Evolutionary conservation across 768 basidiomycete species (phyloP), one percentile per base, ranked within the genome.

Genomic region (Lactifluus pinguis): DNA sequence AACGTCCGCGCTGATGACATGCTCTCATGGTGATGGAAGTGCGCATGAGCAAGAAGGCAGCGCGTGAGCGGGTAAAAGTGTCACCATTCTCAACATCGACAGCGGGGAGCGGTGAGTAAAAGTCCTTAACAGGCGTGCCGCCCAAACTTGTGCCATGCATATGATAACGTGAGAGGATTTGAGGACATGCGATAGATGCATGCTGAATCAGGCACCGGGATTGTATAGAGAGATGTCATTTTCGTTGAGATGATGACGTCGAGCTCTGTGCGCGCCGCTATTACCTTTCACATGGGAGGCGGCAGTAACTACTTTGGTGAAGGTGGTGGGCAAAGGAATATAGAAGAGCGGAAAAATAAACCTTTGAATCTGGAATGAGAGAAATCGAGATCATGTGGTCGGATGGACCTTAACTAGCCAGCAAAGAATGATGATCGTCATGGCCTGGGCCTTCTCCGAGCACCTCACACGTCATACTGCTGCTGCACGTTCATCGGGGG

Each of bases 281-380:
- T n/a, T n/a, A n/a, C n/a, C n/a, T n/a, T n/a, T n/a, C n/a, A n/a
- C n/a, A n/a, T n/a, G 89, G 86, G 48, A 99, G 83, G 14, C 86
- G 77, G 65, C 89, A 88, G 70, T 95, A 98, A 25, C 91, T 89
- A 49, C 93, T 91, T 68, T 87, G 87, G 49, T 94, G 89, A 55
- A 98, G 85, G 72, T 98, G 97, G 2, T 83, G 77, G 3, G 93
- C 94, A 72, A 90, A 98, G 14, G 95, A 98, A 73, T 98, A 99
- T 34, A 98, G 76, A 58, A 94, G 73, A 45, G 89, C 74, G 48
- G 88, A 87, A 72, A 99, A 94, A 77, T 97, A 58, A 95, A 78
- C 95, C 98, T 59, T 47, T 8, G 6, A 1, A 10, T 13, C 4
- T 10, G 39, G 5, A 21, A 32, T 45, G 49, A 32, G 21, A 10